Conservation (phyloP, 495 filamentous ascomycete species). For the Neurospora intermedia region DNA sequence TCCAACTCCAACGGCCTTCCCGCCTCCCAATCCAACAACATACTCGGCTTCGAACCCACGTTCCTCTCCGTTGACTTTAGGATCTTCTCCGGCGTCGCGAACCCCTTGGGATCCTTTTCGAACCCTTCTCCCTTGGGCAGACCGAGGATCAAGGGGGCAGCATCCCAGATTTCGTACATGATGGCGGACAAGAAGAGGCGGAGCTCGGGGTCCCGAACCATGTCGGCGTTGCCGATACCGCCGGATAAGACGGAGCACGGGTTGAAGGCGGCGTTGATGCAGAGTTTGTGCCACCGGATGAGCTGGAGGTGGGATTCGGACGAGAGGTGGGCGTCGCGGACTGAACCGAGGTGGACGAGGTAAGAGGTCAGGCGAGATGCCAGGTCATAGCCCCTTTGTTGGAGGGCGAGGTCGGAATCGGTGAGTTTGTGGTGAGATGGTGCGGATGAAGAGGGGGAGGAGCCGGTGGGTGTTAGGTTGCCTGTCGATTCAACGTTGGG, state of each 20-base stretch:
- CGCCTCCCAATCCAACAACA: slow-evolving; percentile 49
- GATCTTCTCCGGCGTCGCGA: slow-evolving; percentile 44
- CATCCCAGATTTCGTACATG: slow-evolving; percentile 49
- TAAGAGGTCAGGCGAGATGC: slow-evolving; percentile 24
- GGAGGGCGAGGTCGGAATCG: slow-evolving; percentile 19
- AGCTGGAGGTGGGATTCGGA: slow-evolving; percentile 43
- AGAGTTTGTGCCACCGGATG: slow-evolving; percentile 54
- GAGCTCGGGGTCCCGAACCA: slow-evolving; percentile 42
- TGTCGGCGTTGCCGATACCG: slow-evolving; percentile 43
- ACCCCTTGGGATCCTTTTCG: slow-evolving; percentile 6
- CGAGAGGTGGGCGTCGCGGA: slow-evolving; percentile 41
- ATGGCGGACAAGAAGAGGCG: slow-evolving; percentile 34
- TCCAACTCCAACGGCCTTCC: slow-evolving; percentile 48
- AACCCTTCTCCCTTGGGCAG: background rate
- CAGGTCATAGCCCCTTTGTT: slow-evolving; percentile 11
- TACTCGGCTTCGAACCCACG: slow-evolving; percentile 46
- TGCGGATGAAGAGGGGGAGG: background rate
- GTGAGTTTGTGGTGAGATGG: slow-evolving; percentile 17
- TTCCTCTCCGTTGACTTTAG: slow-evolving; percentile 44
- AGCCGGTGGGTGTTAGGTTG: background rate
- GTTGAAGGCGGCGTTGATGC: slow-evolving; percentile 56
- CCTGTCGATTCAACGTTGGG: slow-evolving; percentile 7
- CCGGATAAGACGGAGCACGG: slow-evolving; percentile 48
- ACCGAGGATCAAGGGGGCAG: slow-evolving; percentile 42
- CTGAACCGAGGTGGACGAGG: slow-evolving; percentile 33